Evolutionary conservation across 306 rosid species (phyloP).

Genomic region (Spatholobus suberectus): DNA sequence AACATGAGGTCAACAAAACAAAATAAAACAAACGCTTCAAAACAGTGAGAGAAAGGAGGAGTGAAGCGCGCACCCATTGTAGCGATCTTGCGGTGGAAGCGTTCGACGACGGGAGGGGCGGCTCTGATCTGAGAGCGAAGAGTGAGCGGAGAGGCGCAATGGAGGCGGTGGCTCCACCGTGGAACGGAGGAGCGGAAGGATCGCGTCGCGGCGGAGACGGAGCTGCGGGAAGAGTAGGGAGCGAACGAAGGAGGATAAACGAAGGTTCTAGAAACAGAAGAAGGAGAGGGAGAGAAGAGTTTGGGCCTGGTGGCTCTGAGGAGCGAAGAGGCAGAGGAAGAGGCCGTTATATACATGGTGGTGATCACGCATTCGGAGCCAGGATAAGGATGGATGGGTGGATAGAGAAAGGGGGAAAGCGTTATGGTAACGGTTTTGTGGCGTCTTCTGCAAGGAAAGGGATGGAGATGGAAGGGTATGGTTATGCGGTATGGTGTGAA

Average conservation of each 20-base stretch:
- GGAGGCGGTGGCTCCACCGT: constrained; percentile 72
- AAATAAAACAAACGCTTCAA: not conserved
- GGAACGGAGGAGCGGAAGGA: constrained; percentile 40
- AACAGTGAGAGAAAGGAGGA: not conserved
- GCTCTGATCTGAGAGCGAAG: constrained; percentile 71
- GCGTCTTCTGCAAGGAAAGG: not conserved
- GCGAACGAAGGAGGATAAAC: constrained; percentile 9
- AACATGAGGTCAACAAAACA: not conserved
- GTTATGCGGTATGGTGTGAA: not conserved
- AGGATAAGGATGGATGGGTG: not conserved
- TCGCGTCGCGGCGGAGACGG: constrained; percentile 43
- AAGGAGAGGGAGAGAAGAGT: constrained; percentile 46
- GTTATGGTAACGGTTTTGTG: not conserved
- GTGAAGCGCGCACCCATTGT: constrained; percentile 60
- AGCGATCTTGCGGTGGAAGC: constrained; percentile 70
- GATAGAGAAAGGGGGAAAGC: not conserved
- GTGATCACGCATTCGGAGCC: constrained; percentile 58
- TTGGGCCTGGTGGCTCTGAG: constrained; percentile 68
- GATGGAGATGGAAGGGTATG: not conserved
- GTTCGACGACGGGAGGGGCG: constrained; percentile 62
- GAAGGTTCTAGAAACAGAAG: constrained; percentile 57
- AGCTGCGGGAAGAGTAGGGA: constrained; percentile 41
- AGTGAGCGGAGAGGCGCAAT: constrained; percentile 54
- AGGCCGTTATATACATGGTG: constrained; percentile 60
- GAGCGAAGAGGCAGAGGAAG: constrained; percentile 60